Evolutionary conservation across 176 grass and related monocot species (phyloP).

Genomic region (Triticum dicoccoides): DNA sequence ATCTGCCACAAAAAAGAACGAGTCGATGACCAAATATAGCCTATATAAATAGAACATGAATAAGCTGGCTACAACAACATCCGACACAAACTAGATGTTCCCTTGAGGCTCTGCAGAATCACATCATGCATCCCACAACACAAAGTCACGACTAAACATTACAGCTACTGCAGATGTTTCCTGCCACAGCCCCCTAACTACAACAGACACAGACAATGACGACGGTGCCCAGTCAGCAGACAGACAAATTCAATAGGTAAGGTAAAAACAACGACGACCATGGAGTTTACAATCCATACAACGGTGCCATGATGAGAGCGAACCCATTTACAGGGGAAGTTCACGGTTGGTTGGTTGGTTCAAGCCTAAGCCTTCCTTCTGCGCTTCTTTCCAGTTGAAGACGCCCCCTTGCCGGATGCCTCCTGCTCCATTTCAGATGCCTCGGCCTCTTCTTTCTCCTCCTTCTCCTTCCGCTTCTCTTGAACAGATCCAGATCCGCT

Average conservation of each 20-base stretch:
- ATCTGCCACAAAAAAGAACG: not conserved
- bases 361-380: conserved; percentile 54
- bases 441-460: conserved; percentile 39
- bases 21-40: conserved; percentile 16
- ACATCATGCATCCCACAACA: conserved; percentile 23
- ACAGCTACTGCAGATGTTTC: conserved; percentile 40
- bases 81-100: conserved; percentile 18
- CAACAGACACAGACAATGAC: not conserved
- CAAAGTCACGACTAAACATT: conserved; percentile 36
- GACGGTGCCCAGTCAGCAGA: conserved; percentile 22
- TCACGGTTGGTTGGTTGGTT: not conserved
- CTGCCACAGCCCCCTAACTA: conserved; percentile 36
- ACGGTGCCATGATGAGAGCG: not conserved
- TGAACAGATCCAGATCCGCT: conserved; percentile 36
- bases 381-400: conserved; percentile 63
- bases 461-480: conserved; percentile 45
- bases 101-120: not conserved
- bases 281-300: conserved; percentile 41
- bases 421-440: conserved; percentile 35
- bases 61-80: conserved; percentile 35
- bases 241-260: conserved; percentile 32
- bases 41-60: conserved; percentile 42
- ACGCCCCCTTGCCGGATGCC: conserved; percentile 25
- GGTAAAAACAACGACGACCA: not conserved
- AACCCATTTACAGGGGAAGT: conserved; percentile 43